phyloP scores from a whole-genome alignment of 768 basidiomycete genomes.

The Russula sp. region DNA sequence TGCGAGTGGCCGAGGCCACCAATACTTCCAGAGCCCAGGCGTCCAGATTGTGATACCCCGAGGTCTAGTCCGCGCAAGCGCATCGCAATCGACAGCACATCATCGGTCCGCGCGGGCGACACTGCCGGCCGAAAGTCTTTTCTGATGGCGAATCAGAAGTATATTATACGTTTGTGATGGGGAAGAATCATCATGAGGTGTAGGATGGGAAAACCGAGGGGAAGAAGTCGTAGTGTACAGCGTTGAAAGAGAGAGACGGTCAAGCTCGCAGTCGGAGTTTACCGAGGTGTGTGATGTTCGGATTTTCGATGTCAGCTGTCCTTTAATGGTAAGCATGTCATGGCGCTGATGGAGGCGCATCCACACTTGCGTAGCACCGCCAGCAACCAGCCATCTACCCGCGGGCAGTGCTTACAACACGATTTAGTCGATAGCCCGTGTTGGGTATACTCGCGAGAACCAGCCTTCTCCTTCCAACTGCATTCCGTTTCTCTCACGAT shows the following conservation, averaged over 20 bases:
- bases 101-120: background rate
- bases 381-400: background rate
- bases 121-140: background rate
- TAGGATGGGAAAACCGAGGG: background rate
- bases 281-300: background rate
- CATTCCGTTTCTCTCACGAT: slow-evolving; percentile 7
- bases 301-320: background rate
- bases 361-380: background rate
- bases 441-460: background rate
- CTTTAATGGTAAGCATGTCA: slow-evolving; percentile 2
- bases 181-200: background rate
- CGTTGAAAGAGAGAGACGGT: too few relatives aligned
- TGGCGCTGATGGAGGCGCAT: background rate
- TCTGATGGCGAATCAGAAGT: background rate
- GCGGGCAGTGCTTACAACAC: background rate
- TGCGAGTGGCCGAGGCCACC: background rate
- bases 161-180: background rate
- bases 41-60: background rate
- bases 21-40: background rate
- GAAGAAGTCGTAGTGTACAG: background rate
- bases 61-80: background rate
- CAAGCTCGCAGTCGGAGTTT: background rate
- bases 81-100: too few relatives aligned
- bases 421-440: slow-evolving; percentile 4
- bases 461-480: background rate